Conservation (phyloP, 805 yeast genomes). For the Starmera quercuum region DNA sequence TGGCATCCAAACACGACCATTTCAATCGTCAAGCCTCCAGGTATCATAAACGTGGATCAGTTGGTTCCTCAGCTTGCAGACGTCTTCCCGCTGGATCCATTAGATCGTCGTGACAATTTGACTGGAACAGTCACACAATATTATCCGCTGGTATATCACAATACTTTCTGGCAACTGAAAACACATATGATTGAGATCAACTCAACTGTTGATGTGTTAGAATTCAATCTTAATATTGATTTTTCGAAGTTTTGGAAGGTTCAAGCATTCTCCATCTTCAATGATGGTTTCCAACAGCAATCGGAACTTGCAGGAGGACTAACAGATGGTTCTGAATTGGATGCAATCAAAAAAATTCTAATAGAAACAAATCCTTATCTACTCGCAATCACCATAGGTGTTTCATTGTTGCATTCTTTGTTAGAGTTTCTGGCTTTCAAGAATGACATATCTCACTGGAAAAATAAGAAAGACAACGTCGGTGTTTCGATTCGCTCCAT, state of each 20-base stretch:
- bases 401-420: slow-evolving; percentile 28
- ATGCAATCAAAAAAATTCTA: slow-evolving; percentile 26
- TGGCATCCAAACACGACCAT: slow-evolving; percentile 31
- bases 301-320: slow-evolving; percentile 16
- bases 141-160: slow-evolving; percentile 28
- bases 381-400: slow-evolving; percentile 23
- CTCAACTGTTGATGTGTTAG: slow-evolving; percentile 13
- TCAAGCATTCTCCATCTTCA: slow-evolving; percentile 21
- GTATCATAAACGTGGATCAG: slow-evolving; percentile 9
- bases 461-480: slow-evolving; percentile 29
- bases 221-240: slow-evolving; percentile 22
- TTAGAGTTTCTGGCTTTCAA: slow-evolving; percentile 34
- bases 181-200: slow-evolving; percentile 27
- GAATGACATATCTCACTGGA: slow-evolving; percentile 34
- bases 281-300: slow-evolving; percentile 19
- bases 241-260: slow-evolving; percentile 23
- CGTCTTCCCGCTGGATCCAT: slow-evolving; percentile 19
- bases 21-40: slow-evolving; percentile 17
- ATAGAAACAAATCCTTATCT: slow-evolving; percentile 30
- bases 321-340: slow-evolving; percentile 25
- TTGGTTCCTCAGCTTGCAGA: slow-evolving; percentile 18
- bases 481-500: slow-evolving; percentile 32
- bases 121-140: slow-evolving; percentile 25
- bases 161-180: slow-evolving; percentile 32
- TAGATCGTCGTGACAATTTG: slow-evolving; percentile 21